Evolutionary conservation across 225 moss, liverwort and hornwort species (phyloP).

Genomic region (Asterella californica): DNA sequence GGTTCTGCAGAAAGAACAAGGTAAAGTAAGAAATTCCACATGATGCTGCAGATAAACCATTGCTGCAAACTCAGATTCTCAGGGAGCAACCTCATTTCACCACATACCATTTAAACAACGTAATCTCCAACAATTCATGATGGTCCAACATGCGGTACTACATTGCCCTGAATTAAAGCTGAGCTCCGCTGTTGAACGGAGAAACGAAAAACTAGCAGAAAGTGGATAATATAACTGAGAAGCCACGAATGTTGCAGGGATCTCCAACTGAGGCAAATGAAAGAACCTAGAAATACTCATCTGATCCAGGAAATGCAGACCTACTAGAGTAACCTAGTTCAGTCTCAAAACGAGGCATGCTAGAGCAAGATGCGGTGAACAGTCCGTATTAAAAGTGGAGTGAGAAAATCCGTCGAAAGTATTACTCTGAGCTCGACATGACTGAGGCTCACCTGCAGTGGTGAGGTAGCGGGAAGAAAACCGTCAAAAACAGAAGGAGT

Average conservation of each 20-base stretch:
- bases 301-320: too few species aligned
- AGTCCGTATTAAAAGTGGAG: neutral
- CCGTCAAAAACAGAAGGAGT: constrained; percentile 92
- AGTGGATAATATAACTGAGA: neutral
- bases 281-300: too few species aligned
- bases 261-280: neutral
- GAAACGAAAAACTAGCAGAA: too few species aligned
- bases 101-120: neutral
- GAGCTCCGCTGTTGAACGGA: neutral
- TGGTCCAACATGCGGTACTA: neutral
- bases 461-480: constrained; percentile 69
- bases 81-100: too few species aligned
- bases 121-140: neutral
- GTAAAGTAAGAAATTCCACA: neutral
- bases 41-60: neutral
- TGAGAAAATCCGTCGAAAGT: neutral
- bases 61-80: too few species aligned
- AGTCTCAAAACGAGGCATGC: neutral
- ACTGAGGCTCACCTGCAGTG: constrained; percentile 56
- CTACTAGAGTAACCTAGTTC: neutral
- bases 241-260: neutral
- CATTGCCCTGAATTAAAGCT: neutral
- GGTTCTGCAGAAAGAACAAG: constrained; percentile 33
- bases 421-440: neutral
- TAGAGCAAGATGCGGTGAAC: neutral